Conservation (phyloP, 2,329 filamentous ascomycete species). For the Paraphaeosphaeria sporulosa region DNA sequence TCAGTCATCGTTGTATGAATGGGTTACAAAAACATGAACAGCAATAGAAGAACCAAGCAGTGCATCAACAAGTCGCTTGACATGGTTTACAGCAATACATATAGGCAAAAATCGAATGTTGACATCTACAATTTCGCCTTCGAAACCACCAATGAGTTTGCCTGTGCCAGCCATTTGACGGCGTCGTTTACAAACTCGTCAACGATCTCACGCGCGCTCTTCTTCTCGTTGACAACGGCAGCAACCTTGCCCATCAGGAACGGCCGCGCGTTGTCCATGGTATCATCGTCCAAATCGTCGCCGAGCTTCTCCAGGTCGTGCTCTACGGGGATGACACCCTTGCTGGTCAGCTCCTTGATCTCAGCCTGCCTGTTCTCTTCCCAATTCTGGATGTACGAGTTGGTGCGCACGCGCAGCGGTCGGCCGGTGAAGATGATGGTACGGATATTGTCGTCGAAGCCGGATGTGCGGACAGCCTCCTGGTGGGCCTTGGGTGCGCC, state of each 20-base stretch:
- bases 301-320: conserved; percentile 87
- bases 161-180: conserved; percentile 72
- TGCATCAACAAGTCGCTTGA: neutral
- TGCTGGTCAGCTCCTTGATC: conserved; percentile 88
- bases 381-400: conserved; percentile 95
- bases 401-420: conserved; percentile 90
- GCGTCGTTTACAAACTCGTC: conserved; percentile 93
- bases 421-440: conserved; percentile 99
- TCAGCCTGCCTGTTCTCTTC: conserved; percentile 88
- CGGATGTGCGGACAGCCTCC: conserved; percentile 88
- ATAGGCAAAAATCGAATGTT: neutral
- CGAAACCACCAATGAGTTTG: conserved; percentile 65
- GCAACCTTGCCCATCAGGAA: conserved; percentile 97
- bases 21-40: too few relatives aligned
- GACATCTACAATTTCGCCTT: conserved; percentile 44
- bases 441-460: conserved; percentile 94
- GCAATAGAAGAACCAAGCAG: neutral
- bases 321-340: conserved; percentile 94
- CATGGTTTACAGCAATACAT: neutral
- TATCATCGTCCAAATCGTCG: conserved; percentile 74
- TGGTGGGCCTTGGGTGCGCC: conserved; percentile 93
- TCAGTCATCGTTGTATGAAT: too few relatives aligned
- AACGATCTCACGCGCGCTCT: conserved; percentile 87
- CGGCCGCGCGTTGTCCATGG: conserved; percentile 88
- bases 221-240: conserved; percentile 91